Evolutionary conservation across 1,139 yeast genomes (phyloP).

Genomic region (Hemisphaericaspora subhashii): DNA sequence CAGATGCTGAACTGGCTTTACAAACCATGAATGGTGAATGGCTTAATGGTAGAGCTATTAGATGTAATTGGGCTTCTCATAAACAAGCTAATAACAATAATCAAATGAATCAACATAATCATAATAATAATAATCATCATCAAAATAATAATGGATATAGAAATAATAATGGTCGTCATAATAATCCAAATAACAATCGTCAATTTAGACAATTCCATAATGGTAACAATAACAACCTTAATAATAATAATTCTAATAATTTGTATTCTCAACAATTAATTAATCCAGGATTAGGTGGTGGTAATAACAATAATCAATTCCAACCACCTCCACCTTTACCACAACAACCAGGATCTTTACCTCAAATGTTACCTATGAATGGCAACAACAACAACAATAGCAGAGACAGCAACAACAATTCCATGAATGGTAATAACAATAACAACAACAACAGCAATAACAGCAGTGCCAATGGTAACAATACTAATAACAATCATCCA

Average conservation of each 20-base stretch:
- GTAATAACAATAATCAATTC: constrained; percentile 5
- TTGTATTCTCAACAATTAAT: constrained; percentile 9
- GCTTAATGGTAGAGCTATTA: constrained; percentile 71
- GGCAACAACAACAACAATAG: constrained; percentile 5
- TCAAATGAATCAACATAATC: constrained; percentile 7
- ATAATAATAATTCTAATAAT: constrained; percentile 3
- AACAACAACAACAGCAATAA: constrained; percentile 2
- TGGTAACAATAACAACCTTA: constrained; percentile 11
- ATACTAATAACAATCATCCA: constrained; percentile 5
- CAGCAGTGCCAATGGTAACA: constrained; percentile 5
- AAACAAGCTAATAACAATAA: constrained; percentile 38
- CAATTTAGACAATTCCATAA: constrained; percentile 17
- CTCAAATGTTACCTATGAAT: not conserved
- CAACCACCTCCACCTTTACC: not conserved
- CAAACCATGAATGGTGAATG: constrained; percentile 72
- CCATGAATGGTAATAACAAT: constrained; percentile 1
- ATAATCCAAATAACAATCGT: constrained; percentile 15
- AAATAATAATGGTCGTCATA: constrained; percentile 13
- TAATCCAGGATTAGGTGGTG: constrained; percentile 4
- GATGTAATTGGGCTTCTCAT: constrained; percentile 90
- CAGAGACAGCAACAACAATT: constrained; percentile 2
- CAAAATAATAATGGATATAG: constrained; percentile 11
- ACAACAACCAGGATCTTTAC: not conserved
- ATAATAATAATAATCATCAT: too few relatives aligned
- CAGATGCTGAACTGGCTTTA: constrained; percentile 76